A percentile compares a stretch with the other conserved stretches of the same genome.
These are phyloP conservation scores for Dictyophora rubrovolvata DNA, from an alignment of 768 basidiomycete species.

Conservation along the genomic window DNA sequence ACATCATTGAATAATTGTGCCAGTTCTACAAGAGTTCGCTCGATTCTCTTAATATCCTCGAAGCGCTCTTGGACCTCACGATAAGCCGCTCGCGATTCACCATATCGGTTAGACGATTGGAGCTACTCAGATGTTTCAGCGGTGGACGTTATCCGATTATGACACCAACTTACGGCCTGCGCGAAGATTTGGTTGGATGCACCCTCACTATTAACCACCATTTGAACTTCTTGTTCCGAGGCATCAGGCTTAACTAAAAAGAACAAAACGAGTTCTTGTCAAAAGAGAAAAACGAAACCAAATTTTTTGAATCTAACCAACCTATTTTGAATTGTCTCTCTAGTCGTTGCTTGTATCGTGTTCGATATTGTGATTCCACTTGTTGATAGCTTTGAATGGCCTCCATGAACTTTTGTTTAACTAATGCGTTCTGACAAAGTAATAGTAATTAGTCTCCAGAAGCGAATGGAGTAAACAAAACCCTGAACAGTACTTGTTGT, in stretches of 20 bases:
- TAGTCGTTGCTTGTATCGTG: constrained; percentile 53
- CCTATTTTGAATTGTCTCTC: constrained; percentile 75
- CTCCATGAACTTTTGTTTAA: constrained; percentile 64
- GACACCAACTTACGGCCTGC: constrained; percentile 41
- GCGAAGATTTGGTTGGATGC: constrained; percentile 63
- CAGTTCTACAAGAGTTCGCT: constrained; percentile 79
- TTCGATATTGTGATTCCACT: constrained; percentile 61
- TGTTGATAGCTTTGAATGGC: constrained; percentile 69
- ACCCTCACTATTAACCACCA: constrained; percentile 60
- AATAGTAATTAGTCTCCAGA: neutral
- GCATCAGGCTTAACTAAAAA: constrained; percentile 75
- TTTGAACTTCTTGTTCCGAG: constrained; percentile 66
- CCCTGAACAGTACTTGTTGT: constrained; percentile 48
- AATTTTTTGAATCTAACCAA: constrained; percentile 18
- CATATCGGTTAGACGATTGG: constrained; percentile 67
- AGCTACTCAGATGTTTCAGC: constrained; percentile 33
- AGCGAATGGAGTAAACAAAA: neutral
- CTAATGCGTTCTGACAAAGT: constrained; percentile 39
- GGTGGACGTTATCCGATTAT: neutral
- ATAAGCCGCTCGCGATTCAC: constrained; percentile 71
- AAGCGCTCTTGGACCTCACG: constrained; percentile 86
- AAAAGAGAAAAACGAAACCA: neutral
- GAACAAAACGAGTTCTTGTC: neutral
- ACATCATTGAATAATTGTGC: constrained; percentile 84
- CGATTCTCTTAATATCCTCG: constrained; percentile 75